Evolutionary conservation across 495 filamentous ascomycete genomes (phyloP), one percentile per base, ranked within the genome.

Genomic region (Immersiella caudata): DNA sequence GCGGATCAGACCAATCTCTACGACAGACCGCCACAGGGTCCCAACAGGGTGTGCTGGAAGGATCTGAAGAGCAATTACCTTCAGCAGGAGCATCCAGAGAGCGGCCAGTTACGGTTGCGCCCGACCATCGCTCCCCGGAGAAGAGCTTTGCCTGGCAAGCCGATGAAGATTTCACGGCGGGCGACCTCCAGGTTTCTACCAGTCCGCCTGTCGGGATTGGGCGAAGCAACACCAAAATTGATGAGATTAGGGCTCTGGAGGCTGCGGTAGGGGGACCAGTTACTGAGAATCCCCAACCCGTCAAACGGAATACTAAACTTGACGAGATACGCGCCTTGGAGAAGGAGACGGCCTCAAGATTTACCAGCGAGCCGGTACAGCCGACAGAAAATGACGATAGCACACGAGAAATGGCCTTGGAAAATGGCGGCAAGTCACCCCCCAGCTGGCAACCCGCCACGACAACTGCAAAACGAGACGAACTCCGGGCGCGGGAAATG

Each of bases 131-230:
- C 14, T 84, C 85, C 22, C 77, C 83, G 2, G 65, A 73, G 78
- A 86, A 82, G 67, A 80, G 80, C 67, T 81, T 77, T 22, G 81
- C 84, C 26, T 88, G 84, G 86, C 81, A 90, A 51, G 71, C 83
- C 20, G 83, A 85, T 55, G 79, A 84, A 6, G 89, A 91, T 46
- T 89, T 92, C 66, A 90, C 88, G n/a, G 85, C 82, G 26, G 81
- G 79, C 22, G 87, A 88, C 55, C 65, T 90, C 33, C 84, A 90
- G 58, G 70, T 88, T 8, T 90, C 89, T 3, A 75, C 80, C 14
- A 90, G 87, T 49, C 88, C 89, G 36, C 84, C 84, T 18, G 77
- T 87, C 20, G 73, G 66, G 24, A 71, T 81, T 46, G 75, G 80
- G 7, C 74, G 73, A 46, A 73, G 68, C 70, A 84, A 83, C 67